Percentiles rank a stretch among this genome's conserved stretches.
Evolutionary conservation across 768 basidiomycete genomes (phyloP).

Genomic region (Tylopilus sp.): DNA sequence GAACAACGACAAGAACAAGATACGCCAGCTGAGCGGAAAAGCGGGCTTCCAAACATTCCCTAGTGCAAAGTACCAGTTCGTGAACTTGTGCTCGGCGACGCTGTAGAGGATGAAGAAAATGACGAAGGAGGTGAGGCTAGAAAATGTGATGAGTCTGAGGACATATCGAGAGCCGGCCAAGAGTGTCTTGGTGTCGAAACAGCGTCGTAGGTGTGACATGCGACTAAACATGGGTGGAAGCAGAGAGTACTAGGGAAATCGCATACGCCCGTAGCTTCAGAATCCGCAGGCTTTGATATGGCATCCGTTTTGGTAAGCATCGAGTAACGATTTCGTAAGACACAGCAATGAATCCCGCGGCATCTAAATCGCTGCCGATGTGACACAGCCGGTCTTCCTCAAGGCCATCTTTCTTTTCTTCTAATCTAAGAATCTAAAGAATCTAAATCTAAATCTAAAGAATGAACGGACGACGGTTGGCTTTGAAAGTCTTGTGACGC

Average conservation of each 20-base stretch:
- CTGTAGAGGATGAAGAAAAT: conserved; percentile 7
- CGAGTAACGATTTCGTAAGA: no score
- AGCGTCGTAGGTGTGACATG: background rate
- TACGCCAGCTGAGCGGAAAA: conserved; percentile 20
- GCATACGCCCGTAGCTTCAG: background rate
- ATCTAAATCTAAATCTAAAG: no score
- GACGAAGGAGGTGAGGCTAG: background rate
- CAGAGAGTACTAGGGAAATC: background rate
- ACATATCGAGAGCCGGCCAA: background rate
- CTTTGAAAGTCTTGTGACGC: no score
- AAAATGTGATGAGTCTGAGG: background rate
- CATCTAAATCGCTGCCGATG: no score
- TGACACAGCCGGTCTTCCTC: no score
- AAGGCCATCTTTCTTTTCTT: no score
- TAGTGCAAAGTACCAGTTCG: conserved; percentile 3
- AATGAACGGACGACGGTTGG: no score
- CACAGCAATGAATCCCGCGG: no score
- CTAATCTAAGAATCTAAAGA: no score
- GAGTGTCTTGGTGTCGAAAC: background rate
- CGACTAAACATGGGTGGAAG: conserved; percentile 7
- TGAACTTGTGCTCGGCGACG: conserved; percentile 10
- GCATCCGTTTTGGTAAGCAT: no score
- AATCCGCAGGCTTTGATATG: no score
- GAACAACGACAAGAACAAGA: conserved; percentile 15
- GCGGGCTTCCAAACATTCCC: conserved; percentile 13